Conservation (phyloP, 2,329 filamentous ascomycete genomes). For the Hymenoscyphus albidus region DNA sequence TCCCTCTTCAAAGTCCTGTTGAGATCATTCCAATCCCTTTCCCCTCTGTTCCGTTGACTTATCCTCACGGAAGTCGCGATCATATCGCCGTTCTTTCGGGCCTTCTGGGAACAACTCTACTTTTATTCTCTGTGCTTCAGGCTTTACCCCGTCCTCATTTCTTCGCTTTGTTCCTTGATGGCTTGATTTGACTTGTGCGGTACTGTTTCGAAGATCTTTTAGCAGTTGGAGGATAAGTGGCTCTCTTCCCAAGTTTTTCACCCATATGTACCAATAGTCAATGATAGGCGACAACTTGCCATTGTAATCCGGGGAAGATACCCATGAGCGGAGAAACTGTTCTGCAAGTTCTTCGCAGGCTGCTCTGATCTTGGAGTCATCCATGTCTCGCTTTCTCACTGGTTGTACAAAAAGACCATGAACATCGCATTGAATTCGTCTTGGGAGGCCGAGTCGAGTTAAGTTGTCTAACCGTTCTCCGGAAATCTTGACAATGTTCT, state of each 20-base stretch:
- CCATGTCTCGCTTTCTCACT: background rate
- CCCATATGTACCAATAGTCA: background rate
- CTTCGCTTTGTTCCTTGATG: too few species aligned
- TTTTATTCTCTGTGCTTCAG: too few species aligned
- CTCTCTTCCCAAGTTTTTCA: background rate
- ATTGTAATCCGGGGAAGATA: background rate
- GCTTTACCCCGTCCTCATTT: too few species aligned
- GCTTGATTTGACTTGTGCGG: too few species aligned
- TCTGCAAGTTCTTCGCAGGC: background rate
- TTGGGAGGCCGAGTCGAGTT: background rate
- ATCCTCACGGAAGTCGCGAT: too few species aligned
- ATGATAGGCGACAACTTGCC: background rate
- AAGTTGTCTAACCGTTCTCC: background rate
- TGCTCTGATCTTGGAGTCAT: background rate
- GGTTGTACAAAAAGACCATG: background rate
- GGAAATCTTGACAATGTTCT: background rate
- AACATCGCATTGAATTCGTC: background rate
- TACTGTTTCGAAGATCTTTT: background rate
- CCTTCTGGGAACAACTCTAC: too few species aligned
- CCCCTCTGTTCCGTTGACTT: too few species aligned
- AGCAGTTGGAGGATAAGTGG: background rate
- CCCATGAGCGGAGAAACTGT: background rate
- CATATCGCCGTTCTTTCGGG: too few species aligned
- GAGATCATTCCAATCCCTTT: too few species aligned
- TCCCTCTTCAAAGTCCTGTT: too few species aligned